Evolutionary conservation across 371 early-diverging fungal genomes (phyloP).

Genomic region (Mucor mucedo): DNA sequence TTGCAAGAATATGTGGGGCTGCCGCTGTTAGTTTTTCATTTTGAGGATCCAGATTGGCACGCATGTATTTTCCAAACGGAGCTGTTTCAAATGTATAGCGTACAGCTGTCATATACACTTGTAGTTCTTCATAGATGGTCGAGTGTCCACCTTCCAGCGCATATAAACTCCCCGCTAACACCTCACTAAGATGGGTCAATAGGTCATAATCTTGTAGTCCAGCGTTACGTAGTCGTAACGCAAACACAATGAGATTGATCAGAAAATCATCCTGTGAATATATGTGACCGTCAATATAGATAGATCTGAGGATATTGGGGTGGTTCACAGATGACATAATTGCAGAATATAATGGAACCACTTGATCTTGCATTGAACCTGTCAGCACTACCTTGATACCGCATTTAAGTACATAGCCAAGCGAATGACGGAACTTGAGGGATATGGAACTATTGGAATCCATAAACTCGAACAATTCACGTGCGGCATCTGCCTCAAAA

Average conservation of each 20-base stretch:
- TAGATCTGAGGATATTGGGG: constrained; percentile 87
- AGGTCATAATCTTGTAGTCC: constrained; percentile 88
- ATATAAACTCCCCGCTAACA: constrained; percentile 90
- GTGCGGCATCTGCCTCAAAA: constrained; percentile 89
- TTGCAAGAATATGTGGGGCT: neutral
- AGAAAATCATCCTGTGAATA: constrained; percentile 85
- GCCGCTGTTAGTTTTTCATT: neutral
- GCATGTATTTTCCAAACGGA: constrained; percentile 35
- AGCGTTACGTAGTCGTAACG: constrained; percentile 81
- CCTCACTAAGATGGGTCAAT: constrained; percentile 83
- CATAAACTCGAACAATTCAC: constrained; percentile 94
- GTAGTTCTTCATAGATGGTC: constrained; percentile 89
- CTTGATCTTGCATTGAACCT: constrained; percentile 92
- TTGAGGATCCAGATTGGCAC: neutral
- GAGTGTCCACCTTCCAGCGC: constrained; percentile 90
- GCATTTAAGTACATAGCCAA: constrained; percentile 64
- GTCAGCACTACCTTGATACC: constrained; percentile 77
- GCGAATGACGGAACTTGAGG: constrained; percentile 72
- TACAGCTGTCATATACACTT: constrained; percentile 77
- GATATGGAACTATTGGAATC: constrained; percentile 74
- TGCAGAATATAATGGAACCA: constrained; percentile 96
- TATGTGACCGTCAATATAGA: constrained; percentile 86
- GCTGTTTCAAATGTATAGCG: constrained; percentile 47
- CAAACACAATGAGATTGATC: constrained; percentile 83
- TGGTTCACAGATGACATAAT: constrained; percentile 86